Base-by-base conservation (phyloP, 1,139 yeast genomes). In the Scheffersomyces lignicola region DNA sequence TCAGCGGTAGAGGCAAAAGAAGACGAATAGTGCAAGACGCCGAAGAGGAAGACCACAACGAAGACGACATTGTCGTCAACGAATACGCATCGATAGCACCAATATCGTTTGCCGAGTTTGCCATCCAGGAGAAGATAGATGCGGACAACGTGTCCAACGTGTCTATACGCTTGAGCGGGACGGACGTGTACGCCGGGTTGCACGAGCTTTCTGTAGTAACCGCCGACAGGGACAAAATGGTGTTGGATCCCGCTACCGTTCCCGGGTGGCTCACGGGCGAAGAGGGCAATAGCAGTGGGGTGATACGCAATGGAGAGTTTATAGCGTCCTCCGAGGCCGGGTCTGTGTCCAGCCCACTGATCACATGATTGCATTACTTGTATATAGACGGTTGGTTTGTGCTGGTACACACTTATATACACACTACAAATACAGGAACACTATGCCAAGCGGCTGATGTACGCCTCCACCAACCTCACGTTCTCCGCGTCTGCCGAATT, bases 251-350 rank as follows among this genome's bases (percentile, higher is more conserved):
- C 0, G 60, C 65, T 11, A 63, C 51, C 1, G 58, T 85, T 18
- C 96, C 96, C 0, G 71, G 76, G 13, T 87, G 90, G 90, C 54
- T 87, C 28, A 81, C 95, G 2, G 96, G 96, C 2, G 92, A 85
- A 52, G 83, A 80, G 44, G 85, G 81, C 1, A 52, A 54, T 7
- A 56, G 56, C 34, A 42, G 73, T 29, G 88, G 88, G 0, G 49
- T 47, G 0, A 62, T 80, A 5, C 57, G 49, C 31, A 61, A 78
- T 45, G 80, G 80, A 0, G 52, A 51, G 25, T 73, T 72, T 38
- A 41, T 33, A 24, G 35, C 31, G 31, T 12, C 12, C 16, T 31
- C 17, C n/a, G n/a, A n/a, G n/a, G n/a, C n/a, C n/a, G n/a, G n/a
- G n/a, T n/a, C n/a, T n/a, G n/a, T n/a, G n/a, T n/a, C n/a, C n/a